These are phyloP conservation scores for Postia placenta DNA, from an alignment of 768 basidiomycete genomes.

Conservation along the genomic window DNA sequence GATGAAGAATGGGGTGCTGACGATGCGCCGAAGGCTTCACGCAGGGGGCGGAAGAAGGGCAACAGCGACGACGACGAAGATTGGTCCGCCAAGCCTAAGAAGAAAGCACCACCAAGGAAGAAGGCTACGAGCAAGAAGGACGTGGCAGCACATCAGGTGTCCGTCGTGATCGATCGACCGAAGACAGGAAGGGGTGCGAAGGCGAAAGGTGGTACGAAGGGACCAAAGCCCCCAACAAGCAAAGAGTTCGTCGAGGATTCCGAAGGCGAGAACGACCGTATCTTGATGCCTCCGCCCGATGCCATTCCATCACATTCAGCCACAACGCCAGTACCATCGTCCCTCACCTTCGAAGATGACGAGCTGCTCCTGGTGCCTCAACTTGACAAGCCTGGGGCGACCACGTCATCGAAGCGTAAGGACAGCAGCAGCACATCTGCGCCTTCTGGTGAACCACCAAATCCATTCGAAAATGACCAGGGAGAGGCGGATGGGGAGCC, in stretches of 20 bases:
- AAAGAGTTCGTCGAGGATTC: conserved; percentile 9
- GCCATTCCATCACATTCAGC: not conserved
- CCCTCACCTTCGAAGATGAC: not conserved
- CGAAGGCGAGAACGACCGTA: conserved; percentile 4
- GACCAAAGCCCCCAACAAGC: conserved; percentile 3
- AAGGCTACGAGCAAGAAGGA: conserved; percentile 9
- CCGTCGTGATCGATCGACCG: conserved; percentile 8
- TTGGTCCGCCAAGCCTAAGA: conserved; percentile 9
- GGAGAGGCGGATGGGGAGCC: too few species aligned
- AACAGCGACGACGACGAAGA: conserved; percentile 18
- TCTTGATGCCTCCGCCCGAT: not conserved
- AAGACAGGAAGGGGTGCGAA: conserved; percentile 7
- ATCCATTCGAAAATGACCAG: too few species aligned
- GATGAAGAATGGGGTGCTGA: conserved; percentile 14
- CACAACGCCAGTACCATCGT: not conserved
- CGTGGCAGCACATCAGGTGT: conserved; percentile 5
- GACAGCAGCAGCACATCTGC: too few species aligned
- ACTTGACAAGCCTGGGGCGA: not conserved
- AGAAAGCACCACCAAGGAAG: conserved; percentile 12
- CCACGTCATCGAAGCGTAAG: too few species aligned
- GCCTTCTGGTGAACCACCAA: too few species aligned
- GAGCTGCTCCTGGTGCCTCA: not conserved
- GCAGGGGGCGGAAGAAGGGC: conserved; percentile 13
- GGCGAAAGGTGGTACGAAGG: conserved; percentile 11
- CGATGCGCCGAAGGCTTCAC: conserved; percentile 14